Evolutionary conservation across 2,329 filamentous ascomycete genomes (phyloP).

Genomic region (Hymenoscyphus albidus): DNA sequence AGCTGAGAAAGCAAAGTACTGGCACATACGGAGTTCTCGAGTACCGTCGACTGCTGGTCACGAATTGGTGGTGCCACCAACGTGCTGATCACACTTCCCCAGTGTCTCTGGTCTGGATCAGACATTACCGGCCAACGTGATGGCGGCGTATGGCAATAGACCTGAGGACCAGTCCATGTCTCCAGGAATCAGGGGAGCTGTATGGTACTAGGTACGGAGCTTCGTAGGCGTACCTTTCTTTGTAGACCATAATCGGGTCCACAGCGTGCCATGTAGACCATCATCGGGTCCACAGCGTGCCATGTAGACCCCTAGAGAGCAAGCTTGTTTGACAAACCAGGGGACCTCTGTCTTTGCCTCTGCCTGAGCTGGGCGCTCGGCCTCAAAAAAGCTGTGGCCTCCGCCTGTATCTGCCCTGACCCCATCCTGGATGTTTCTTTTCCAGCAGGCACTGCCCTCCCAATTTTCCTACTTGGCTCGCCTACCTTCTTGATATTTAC

Average conservation of each 20-base stretch:
- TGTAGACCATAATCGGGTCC: background rate
- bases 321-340: background rate
- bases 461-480: background rate
- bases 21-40: too few relatives aligned
- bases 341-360: background rate
- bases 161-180: background rate
- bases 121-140: background rate
- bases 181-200: background rate
- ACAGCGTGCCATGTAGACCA: background rate
- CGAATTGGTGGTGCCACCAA: background rate
- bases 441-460: background rate
- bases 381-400: background rate
- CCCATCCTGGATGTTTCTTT: background rate
- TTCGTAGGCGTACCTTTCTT: background rate
- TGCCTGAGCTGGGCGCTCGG: background rate
- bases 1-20: background rate
- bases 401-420: background rate
- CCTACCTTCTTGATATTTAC: too few relatives aligned
- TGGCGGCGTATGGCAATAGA: background rate
- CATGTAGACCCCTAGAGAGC: background rate
- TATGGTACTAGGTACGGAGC: too few relatives aligned
- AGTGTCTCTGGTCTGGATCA: background rate
- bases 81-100: background rate
- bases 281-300: background rate
- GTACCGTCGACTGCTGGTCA: background rate